Base-by-base conservation (phyloP, 1,139 yeast genomes). In the Trichomonascaceae sp. region DNA sequence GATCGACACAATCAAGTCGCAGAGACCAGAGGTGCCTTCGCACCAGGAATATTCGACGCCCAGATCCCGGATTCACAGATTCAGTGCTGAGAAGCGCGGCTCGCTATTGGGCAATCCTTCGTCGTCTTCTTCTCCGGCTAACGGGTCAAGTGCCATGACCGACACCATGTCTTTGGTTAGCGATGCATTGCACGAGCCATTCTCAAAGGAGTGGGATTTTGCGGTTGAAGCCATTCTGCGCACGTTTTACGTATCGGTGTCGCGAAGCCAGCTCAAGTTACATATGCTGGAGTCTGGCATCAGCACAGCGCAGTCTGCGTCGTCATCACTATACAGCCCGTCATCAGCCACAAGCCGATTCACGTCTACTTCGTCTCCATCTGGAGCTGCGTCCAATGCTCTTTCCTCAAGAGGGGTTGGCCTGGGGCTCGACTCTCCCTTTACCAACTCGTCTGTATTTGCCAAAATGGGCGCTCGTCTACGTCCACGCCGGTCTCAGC, bases 221-320 rank as follows among this genome's bases (percentile, higher is more conserved):
- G 51, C 50, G 29, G 26, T 51, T 4, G 55, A 51, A 33, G 34
- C 43, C 2, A 43, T 51, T 27, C 39, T 51, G 25, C 45, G 45
- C 23, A 39, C 43, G 3, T 51, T 47, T 27, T 51, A 51, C 30
- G 28, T 40, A 8, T 51, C 54, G 13, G 45, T 51, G 13, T 34
- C 51, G 17, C 50, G 47, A 30, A 54, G 51, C 16, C 43, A 54
- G 4, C 37, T 51, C 16, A 47, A 47, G 31, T 39, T 51, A 31
- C 50, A 48, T 31, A 33, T 47, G 22, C 41, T 44, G 13, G 50
- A 46, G 29, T n/a, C n/a, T n/a, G n/a, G n/a, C n/a, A n/a, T n/a
- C n/a, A n/a, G n/a, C n/a, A n/a, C n/a, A n/a, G n/a, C n/a, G n/a
- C 32, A 36, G 26, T 25, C 39, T 11, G 36, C 34, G 11, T 34